phyloP scores from a whole-genome alignment of 495 filamentous ascomycete genomes.

The Penicillium atrosanguineum region DNA sequence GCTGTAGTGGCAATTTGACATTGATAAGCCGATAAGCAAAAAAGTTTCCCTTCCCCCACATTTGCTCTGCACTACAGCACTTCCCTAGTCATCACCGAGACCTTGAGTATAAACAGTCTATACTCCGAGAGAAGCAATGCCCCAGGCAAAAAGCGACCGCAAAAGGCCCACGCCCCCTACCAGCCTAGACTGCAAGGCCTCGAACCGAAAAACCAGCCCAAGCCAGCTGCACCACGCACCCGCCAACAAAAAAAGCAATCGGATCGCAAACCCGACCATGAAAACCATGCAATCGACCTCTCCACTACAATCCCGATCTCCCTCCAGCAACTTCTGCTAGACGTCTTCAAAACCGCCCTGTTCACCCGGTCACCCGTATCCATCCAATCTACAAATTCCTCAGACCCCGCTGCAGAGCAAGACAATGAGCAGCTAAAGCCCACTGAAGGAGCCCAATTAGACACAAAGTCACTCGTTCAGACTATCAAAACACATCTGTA shows the following conservation, averaged over 20 bases:
- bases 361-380: conserved; percentile 5
- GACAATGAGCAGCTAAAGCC: neutral
- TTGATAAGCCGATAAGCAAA: conserved; percentile 25
- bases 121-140: neutral
- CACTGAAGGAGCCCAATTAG: conserved; percentile 20
- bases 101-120: neutral
- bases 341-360: conserved; percentile 70
- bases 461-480: conserved; percentile 61
- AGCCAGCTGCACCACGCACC: neutral
- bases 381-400: conserved; percentile 5
- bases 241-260: conserved; percentile 15
- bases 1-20: conserved; percentile 19
- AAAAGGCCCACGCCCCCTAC: neutral
- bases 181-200: too few species aligned
- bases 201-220: too few species aligned
- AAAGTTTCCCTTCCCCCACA: conserved; percentile 2
- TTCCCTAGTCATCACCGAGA: neutral
- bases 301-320: conserved; percentile 39
- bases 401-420: conserved; percentile 10
- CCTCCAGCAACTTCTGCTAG: conserved; percentile 72
- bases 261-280: conserved; percentile 12
- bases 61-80: conserved; percentile 1
- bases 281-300: conserved; percentile 21
- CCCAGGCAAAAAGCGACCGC: neutral
- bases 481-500: conserved; percentile 80